Percentiles rank a stretch among this genome's conserved stretches.
Conservation (phyloP, 108 stramenopile species). For the Heterococcus sp. region DNA sequence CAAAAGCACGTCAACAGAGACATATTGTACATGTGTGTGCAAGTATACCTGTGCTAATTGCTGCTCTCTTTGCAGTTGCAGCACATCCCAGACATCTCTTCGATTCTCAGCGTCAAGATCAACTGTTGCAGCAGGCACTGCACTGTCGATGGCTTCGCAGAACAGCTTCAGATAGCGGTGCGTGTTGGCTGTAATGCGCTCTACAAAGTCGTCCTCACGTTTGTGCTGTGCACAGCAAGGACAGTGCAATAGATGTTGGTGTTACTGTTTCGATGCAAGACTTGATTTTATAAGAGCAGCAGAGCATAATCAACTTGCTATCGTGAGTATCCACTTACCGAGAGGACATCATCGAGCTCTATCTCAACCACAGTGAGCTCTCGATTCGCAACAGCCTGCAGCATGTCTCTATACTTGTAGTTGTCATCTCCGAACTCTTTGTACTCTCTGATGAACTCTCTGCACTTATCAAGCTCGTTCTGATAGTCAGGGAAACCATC, state of each 20-base stretch:
- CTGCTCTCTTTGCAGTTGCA: conserved; percentile 13
- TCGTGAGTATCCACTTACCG: too few relatives aligned
- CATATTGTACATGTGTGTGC: too few relatives aligned
- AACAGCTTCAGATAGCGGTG: conserved; percentile 34
- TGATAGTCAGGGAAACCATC: conserved; percentile 19
- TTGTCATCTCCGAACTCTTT: conserved; percentile 21
- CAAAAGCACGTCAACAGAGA: too few relatives aligned
- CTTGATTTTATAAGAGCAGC: too few relatives aligned
- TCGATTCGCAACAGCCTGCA: conserved; percentile 32
- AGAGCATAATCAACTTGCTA: too few relatives aligned
- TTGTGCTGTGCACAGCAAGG: not conserved
- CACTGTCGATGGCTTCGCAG: conserved; percentile 35
- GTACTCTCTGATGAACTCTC: conserved; percentile 11
- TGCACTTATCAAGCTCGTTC: conserved; percentile 22
- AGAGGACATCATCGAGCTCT: conserved; percentile 29
- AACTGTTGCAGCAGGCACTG: conserved; percentile 26
- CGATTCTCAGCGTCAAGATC: not conserved
- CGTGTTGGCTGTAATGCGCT: conserved; percentile 23
- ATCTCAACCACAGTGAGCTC: conserved; percentile 22
- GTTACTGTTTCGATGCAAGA: too few relatives aligned
- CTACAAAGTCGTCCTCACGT: conserved; percentile 17
- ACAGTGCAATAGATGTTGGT: too few relatives aligned
- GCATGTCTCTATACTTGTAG: conserved; percentile 24
- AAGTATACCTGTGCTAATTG: conserved; percentile 3
- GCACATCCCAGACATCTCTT: conserved; percentile 35